Evolutionary conservation across 2,329 filamentous ascomycete species (phyloP).

Genomic region (Lachnellula hyalina): DNA sequence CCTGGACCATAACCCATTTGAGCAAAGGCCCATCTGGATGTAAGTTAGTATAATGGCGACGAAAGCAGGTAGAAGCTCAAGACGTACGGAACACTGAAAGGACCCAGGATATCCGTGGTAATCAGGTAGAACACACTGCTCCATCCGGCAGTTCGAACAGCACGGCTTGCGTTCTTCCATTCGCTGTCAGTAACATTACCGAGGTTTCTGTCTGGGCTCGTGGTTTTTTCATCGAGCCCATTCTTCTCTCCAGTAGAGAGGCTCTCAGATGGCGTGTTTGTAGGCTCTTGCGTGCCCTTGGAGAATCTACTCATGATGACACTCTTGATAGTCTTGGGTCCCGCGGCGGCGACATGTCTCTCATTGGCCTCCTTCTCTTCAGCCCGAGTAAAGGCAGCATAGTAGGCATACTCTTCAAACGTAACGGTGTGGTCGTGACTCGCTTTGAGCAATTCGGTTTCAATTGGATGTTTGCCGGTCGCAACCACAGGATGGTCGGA

Average conservation of each 20-base stretch:
- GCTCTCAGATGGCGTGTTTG: too few relatives aligned
- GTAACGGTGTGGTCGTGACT: constrained; percentile 28
- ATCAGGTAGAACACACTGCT: constrained; percentile 38
- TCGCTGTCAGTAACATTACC: constrained; percentile 35
- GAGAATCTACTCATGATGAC: constrained; percentile 21
- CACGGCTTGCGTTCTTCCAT: constrained; percentile 42
- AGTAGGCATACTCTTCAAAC: constrained; percentile 35
- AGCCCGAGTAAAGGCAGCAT: constrained; percentile 30
- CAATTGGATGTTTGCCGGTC: constrained; percentile 9
- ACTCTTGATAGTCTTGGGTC: constrained; percentile 19
- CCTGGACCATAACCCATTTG: constrained; percentile 23
- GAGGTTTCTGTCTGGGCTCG: too few relatives aligned
- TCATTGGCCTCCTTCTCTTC: constrained; percentile 28
- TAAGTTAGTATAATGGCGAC: constrained; percentile 12
- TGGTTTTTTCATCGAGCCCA: too few relatives aligned
- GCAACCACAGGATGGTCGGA: constrained; percentile 9
- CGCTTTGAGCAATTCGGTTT: constrained; percentile 13
- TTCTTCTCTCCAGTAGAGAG: neutral
- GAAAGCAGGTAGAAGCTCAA: neutral
- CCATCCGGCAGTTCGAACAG: constrained; percentile 41
- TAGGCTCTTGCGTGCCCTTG: constrained; percentile 5
- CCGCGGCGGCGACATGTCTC: constrained; percentile 11
- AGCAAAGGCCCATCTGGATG: constrained; percentile 32
- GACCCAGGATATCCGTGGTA: constrained; percentile 23
- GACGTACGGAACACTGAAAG: constrained; percentile 8